These are phyloP conservation scores for Neckera pumila DNA, from an alignment of 225 moss, liverwort and hornwort species.

Conservation along the genomic window DNA sequence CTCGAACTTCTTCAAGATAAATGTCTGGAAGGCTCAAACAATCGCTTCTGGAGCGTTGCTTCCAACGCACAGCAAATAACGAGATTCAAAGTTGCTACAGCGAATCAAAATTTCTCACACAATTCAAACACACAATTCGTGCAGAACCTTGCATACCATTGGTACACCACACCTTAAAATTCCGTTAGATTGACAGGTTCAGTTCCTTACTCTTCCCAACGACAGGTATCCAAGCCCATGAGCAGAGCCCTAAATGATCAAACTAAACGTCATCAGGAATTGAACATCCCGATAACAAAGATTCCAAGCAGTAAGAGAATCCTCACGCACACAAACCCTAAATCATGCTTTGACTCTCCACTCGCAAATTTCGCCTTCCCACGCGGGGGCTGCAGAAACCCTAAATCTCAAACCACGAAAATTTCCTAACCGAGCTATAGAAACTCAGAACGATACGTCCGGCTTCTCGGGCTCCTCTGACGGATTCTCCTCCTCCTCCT, in stretches of 20 bases:
- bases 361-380: neutral
- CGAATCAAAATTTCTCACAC: neutral
- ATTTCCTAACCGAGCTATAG: neutral
- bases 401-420: constrained; percentile 6
- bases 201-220: neutral
- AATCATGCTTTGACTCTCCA: constrained; percentile 1
- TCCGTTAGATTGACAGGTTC: neutral
- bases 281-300: neutral
- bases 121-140: neutral
- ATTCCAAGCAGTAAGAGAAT: neutral
- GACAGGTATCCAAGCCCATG: neutral
- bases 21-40: too few species aligned
- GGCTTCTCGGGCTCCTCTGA: constrained; percentile 77
- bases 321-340: constrained; percentile 7
- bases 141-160: too few species aligned
- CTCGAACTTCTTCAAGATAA: neutral
- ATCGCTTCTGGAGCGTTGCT: too few species aligned
- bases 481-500: constrained; percentile 74
- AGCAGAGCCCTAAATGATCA: neutral
- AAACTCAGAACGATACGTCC: constrained; percentile 18
- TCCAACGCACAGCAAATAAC: too few species aligned
- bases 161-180: neutral
- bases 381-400: neutral
- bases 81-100: neutral
- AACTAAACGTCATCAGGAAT: neutral